Evolutionary conservation across 257 asterid genomes (phyloP).

Genomic region (Schizonepeta tenuifolia): DNA sequence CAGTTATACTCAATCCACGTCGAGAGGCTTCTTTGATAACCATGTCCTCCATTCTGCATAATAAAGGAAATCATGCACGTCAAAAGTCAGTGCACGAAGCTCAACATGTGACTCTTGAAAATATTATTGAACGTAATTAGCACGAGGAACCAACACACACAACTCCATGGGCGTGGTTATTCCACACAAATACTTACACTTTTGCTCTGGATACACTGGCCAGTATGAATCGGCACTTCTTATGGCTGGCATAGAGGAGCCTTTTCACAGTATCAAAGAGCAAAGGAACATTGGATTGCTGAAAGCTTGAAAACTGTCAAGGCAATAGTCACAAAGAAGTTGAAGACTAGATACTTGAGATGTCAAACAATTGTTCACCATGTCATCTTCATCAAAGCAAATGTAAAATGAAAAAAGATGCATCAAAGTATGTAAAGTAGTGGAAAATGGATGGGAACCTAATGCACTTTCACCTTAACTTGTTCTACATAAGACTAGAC

Average conservation of each 20-base stretch:
- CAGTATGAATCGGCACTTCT: constrained; percentile 69
- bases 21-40: constrained; percentile 70
- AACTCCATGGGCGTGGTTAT: neutral
- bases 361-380: neutral
- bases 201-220: constrained; percentile 85
- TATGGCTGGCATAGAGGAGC: constrained; percentile 53
- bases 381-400: neutral
- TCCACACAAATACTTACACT: constrained; percentile 54
- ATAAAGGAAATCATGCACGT: neutral
- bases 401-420: neutral
- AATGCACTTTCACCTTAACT: neutral
- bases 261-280: too few species aligned
- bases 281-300: constrained; percentile 80
- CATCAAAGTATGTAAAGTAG: neutral
- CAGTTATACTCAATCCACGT: constrained; percentile 67
- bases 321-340: constrained; percentile 37
- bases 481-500: neutral
- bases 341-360: neutral
- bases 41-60: constrained; percentile 74
- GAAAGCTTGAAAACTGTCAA: constrained; percentile 79
- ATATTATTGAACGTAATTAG: neutral
- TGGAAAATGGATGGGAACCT: neutral
- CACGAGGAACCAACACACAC: neutral
- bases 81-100: neutral
- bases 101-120: neutral